Evolutionary conservation across 2,329 filamentous ascomycete species (phyloP), one percentile per base, ranked within the genome.

Genomic region (Xylaria polymorpha): DNA sequence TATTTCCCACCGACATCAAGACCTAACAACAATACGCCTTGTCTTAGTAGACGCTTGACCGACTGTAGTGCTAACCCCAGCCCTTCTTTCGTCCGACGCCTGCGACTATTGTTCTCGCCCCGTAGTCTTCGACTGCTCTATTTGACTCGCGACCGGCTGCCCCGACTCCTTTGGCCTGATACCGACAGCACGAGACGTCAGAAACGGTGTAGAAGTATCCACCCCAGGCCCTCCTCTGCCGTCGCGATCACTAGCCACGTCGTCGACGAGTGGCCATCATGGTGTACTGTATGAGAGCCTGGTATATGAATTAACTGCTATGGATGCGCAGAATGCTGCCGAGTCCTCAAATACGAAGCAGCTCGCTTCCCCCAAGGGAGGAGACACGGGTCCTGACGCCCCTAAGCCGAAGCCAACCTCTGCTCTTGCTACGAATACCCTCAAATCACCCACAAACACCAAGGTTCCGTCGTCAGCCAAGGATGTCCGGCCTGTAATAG

Each of bases 301-400:
- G 72, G 74, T 81, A 80, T 80, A 80, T 78, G 79, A 85, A 85
- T 85, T 88, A 85, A 87, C 87, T 89, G 87, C 85, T 84, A 89
- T 89, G 87, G 87, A 89, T 88, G 87, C 86, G 87, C 87, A 88
- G 83, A 88, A 89, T 89, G 87, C 86, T 85, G 83, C 84, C 83
- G 86, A 87, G 84, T 84, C 85, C 83, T 85, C 86, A 81, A 85
- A 84, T 81, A 85, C 85, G 84, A 88, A 86, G 86, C 85, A 84
- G 79, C 79, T 83, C 80, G 84, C 85, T 85, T 85, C 85, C 77
- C 81, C 84, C 76, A 82, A 83, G 79, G 81, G 81, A 79, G 80
- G 80, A 74, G 79, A 77, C 74, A 74, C 74, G 72, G 80, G 82
- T 69, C 69, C 76, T 71, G 78, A 80, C 48, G 77, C 79, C 71